Evolutionary conservation across 2,329 filamentous ascomycete species (phyloP), one percentile per base, ranked within the genome.

Genomic region (Eurotiales sp.): DNA sequence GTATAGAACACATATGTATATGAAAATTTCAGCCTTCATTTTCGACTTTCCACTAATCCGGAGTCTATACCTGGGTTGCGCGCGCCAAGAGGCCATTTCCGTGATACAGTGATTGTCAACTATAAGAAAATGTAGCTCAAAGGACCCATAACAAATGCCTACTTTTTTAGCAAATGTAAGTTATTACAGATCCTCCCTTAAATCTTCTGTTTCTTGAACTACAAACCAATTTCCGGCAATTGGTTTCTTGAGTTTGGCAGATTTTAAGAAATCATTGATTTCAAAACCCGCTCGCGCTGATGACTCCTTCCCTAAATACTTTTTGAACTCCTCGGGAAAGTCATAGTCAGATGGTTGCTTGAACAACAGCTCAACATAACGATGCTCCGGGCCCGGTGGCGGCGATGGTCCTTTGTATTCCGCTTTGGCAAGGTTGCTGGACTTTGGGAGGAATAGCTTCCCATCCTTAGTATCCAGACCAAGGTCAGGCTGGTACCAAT

Each of bases 191-290:
- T 46, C 30, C 3, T 46, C 19, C 32, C 32, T 37, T 15, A 36
- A 14, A n/a, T 44, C 23, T 10, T 44, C 39, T 4, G 19, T 21
- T 21, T 46, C 19, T 22, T 47, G 32, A 22, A 52, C 39, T 19
- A 52, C 22, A 36, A 52, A 52, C 44, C 50, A 52, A 37, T 48
- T 52, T 23, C 50, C 50, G 21, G 50, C 50, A 34, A 48, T 14
- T 8, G 44, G 44, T 12, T 21, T 15, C 5, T 44, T 34, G n/a
- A 52, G 14, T 6, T 30, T 17, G 1, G 50, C 50, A 17, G 37
- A 37, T 39, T 37, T 44, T 6, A 48, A n/a, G 21, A 52, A 52
- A n/a, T 44, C 39, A 6, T 27, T n/a, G 6, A 52, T 48, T 21
- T 52, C 45, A 32, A 52, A 52, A 0, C 45, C 50, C 37, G 23